Evolutionary conservation across 306 rosid genomes (phyloP).

Genomic region (Abrus pulchellus): DNA sequence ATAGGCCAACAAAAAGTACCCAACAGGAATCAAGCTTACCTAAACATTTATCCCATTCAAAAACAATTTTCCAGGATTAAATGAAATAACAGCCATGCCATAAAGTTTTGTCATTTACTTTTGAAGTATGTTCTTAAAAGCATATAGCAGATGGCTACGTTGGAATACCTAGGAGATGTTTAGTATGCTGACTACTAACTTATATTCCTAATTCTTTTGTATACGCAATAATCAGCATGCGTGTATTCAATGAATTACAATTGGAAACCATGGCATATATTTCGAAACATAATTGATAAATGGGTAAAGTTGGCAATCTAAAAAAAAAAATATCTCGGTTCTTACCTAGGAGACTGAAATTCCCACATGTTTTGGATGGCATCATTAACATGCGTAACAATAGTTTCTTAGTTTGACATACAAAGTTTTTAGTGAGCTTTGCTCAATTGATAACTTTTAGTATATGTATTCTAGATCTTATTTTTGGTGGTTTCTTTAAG

Average conservation of each 20-base stretch:
- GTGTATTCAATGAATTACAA: no score
- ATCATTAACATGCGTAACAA: background rate
- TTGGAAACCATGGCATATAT: background rate
- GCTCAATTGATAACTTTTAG: background rate
- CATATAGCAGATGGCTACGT: background rate
- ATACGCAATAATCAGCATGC: background rate
- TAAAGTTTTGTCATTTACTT: background rate
- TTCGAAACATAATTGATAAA: background rate
- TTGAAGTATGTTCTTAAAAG: background rate
- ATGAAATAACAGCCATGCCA: constrained; percentile 14
- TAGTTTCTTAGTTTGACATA: background rate
- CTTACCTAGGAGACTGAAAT: constrained; percentile 4
- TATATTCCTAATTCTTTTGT: background rate
- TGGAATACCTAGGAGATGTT: constrained; percentile 23
- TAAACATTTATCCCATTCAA: background rate
- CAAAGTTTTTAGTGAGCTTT: background rate
- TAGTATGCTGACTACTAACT: background rate
- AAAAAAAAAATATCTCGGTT: constrained; percentile 3
- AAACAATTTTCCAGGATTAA: constrained; percentile 1
- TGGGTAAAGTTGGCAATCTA: background rate
- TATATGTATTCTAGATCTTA: background rate
- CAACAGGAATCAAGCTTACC: constrained; percentile 15
- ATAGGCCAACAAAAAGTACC: constrained; percentile 14
- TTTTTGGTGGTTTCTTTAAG: background rate
- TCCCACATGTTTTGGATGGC: constrained; percentile 29